phyloP scores from a whole-genome alignment of 2,329 filamentous ascomycete genomes.

The Fusarium nelsonii region DNA sequence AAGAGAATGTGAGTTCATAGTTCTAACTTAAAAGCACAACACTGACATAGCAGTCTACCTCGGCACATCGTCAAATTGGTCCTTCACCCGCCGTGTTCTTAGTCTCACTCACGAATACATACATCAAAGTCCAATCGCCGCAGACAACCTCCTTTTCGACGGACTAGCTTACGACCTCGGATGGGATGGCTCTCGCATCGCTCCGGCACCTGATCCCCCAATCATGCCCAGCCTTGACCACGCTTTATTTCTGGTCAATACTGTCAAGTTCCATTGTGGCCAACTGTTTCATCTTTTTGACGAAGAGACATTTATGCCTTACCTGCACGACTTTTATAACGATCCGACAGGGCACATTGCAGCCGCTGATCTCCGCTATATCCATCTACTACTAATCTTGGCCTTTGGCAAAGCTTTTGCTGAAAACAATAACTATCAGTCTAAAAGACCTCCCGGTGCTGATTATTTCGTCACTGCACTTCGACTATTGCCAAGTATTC shows the following conservation, averaged over 20 bases:
- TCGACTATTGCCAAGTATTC: constrained; percentile 57
- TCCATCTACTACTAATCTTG: constrained; percentile 65
- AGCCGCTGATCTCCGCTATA: constrained; percentile 59
- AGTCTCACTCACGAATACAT: constrained; percentile 62
- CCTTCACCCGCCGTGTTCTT: constrained; percentile 64
- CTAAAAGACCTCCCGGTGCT: constrained; percentile 58
- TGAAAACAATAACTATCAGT: constrained; percentile 52
- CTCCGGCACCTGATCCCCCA: constrained; percentile 35
- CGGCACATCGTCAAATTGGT: constrained; percentile 69
- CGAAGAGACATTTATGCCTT: constrained; percentile 62
- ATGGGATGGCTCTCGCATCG: constrained; percentile 59
- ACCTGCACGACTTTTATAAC: constrained; percentile 49
- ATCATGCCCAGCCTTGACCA: constrained; percentile 64
- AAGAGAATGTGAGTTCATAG: constrained; percentile 54
- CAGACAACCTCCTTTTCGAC: constrained; percentile 62
- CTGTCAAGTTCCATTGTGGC: constrained; percentile 67
- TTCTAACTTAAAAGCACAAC: accelerated
- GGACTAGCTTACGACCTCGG: constrained; percentile 64
- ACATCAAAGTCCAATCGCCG: constrained; percentile 57
- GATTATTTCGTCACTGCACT: constrained; percentile 62
- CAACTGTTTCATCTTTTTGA: constrained; percentile 68
- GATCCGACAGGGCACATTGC: constrained; percentile 35
- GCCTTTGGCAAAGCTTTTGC: constrained; percentile 68
- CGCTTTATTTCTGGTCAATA: constrained; percentile 65
- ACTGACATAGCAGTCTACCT: constrained; percentile 59